These are phyloP conservation scores for Coemansia sp. DNA, from an alignment of 192 early-diverging fungal species.

Conservation along the genomic window DNA sequence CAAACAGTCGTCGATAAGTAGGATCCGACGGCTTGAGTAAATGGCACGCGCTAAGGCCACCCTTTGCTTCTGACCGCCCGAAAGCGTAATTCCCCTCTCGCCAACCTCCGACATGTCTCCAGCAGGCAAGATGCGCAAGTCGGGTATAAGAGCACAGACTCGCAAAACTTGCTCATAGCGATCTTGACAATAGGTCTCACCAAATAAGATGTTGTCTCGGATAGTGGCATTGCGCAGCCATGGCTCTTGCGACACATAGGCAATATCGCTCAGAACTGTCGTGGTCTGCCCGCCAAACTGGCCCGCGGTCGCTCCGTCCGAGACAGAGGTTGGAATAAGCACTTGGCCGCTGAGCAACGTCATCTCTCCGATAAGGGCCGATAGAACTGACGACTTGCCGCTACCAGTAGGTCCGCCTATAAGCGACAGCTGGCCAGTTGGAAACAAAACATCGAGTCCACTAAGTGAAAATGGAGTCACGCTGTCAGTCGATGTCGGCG, in stretches of 20 bases:
- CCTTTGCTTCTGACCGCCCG: constrained; percentile 87
- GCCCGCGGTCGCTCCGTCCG: not conserved
- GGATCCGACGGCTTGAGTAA: constrained; percentile 57
- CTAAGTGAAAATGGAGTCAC: constrained; percentile 58
- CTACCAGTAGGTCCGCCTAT: constrained; percentile 87
- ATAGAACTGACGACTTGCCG: constrained; percentile 84
- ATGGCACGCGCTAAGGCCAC: constrained; percentile 86
- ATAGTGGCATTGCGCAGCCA: constrained; percentile 76
- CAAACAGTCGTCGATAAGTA: constrained; percentile 86
- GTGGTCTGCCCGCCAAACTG: constrained; percentile 4
- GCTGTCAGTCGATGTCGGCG: not conserved
- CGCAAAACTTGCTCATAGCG: constrained; percentile 76
- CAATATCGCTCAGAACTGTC: constrained; percentile 54
- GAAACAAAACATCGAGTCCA: constrained; percentile 67
- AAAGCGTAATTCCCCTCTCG: constrained; percentile 80
- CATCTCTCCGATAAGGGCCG: constrained; percentile 84
- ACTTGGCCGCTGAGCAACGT: constrained; percentile 23
- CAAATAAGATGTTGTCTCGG: constrained; percentile 85
- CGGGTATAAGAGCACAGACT: constrained; percentile 78
- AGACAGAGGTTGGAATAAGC: constrained; percentile 13
- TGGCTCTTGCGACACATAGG: constrained; percentile 80
- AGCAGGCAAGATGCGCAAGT: constrained; percentile 78
- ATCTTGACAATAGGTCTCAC: constrained; percentile 63
- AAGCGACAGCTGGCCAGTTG: constrained; percentile 70
- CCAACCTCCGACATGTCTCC: constrained; percentile 92